Evolutionary conservation across 1,284 basidiomycete species (phyloP).

Genomic region (Albatrellus sp.): DNA sequence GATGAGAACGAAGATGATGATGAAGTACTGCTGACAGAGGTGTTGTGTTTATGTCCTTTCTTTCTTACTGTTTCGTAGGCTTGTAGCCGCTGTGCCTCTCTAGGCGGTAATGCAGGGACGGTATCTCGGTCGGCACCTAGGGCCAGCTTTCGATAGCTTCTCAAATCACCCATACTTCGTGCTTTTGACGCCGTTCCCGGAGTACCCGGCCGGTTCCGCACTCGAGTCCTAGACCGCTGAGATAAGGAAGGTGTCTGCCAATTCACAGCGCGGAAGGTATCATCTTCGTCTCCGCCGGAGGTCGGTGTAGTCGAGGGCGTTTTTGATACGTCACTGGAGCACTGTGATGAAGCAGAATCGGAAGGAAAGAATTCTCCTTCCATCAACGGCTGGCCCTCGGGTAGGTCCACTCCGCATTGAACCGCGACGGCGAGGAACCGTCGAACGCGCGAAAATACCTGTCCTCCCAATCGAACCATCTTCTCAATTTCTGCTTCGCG

Average conservation of each 20-base stretch:
- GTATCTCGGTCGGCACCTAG: constrained; percentile 14
- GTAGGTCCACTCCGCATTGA: constrained; percentile 72
- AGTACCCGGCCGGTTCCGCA: constrained; percentile 14
- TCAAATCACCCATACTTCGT: constrained; percentile 43
- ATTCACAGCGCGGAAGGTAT: constrained; percentile 5
- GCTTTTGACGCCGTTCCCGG: constrained; percentile 27
- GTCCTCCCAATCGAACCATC: constrained; percentile 65
- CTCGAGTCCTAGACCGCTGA: constrained; percentile 11
- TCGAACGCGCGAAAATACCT: constrained; percentile 63
- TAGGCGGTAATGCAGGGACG: constrained; percentile 17
- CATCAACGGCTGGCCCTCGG: constrained; percentile 28
- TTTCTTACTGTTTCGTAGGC: constrained; percentile 4
- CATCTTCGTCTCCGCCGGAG: constrained; percentile 8
- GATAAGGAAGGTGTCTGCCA: constrained; percentile 6
- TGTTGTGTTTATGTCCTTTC: constrained; percentile 10
- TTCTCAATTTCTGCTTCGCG: constrained; percentile 50
- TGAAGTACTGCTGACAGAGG: constrained; percentile 54
- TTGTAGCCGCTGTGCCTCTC: constrained; percentile 3
- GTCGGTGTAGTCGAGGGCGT: constrained; percentile 3
- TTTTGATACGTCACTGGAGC: constrained; percentile 2
- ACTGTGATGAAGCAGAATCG: constrained; percentile 12
- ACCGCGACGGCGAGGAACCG: constrained; percentile 63
- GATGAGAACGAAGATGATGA: constrained; percentile 51
- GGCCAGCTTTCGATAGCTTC: constrained; percentile 19
- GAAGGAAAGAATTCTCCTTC: constrained; percentile 20